Base-by-base conservation (phyloP, 2,329 filamentous ascomycete species). In the Decorospora gaudefroyi region DNA sequence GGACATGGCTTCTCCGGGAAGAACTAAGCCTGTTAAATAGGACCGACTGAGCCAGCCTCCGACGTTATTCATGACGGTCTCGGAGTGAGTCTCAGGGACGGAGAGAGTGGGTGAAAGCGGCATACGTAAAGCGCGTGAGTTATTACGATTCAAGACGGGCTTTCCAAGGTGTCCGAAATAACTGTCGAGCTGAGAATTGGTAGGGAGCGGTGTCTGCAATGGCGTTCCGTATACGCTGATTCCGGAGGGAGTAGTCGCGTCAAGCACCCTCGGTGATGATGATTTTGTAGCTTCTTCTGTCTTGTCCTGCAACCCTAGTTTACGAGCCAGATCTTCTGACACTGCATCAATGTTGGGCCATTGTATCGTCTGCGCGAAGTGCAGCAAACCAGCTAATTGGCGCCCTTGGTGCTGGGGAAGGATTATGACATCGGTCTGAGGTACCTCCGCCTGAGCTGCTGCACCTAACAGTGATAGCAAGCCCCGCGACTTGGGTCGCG, bases 21-120 rank as follows among this genome's bases (percentile, higher is more conserved):
- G 60, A 1, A 82, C 70, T 15, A 82, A 65, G 0, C 79, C 79
- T 1, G 77, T 77, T 0, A 82, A 68, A 70, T 77, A 82, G 6
- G 76, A 76, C 18, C 78, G 74, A 37, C 77, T 80, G 3, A 82
- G 69, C 79, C 79, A 82, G 7, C 78, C 78, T 23, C 76, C 71
- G 18, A 73, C 63, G 16, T 74, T 68, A 18, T 59, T 47, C 1
- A 55, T 28, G 21, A 27, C 26, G 16, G 46, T 13, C 6, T 53
- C 44, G 37, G 59, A 40, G 31, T 36, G 47, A 22, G 58, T 50
- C 6, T 51, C 37, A 1, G 57, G 29, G 3, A 40, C 33, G 3
- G 42, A 15, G 3, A 62, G 38, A 0, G 53, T 57, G 6, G 51
- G 57, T 1, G 66, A 66, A 5, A 69, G 55, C 2, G 66, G 65